A percentile compares a stretch with the other conserved stretches of the same genome.
Evolutionary conservation across 495 filamentous ascomycete genomes (phyloP).

Genomic region (Hyaloscypha variabilis): DNA sequence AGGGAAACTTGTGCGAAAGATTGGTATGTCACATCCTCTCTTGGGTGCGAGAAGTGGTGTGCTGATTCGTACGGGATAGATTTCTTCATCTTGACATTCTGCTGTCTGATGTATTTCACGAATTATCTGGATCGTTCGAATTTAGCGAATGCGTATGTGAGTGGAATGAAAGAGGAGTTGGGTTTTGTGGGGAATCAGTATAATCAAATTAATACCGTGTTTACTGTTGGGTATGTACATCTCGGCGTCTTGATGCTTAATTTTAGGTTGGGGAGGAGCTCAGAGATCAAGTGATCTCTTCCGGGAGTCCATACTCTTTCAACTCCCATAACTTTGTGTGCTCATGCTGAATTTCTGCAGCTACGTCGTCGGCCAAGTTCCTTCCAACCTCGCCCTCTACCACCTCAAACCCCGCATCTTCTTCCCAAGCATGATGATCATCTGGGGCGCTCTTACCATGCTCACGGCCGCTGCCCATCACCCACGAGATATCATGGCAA

Average conservation of each 20-base stretch:
- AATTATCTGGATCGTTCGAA: slow-evolving; percentile 57
- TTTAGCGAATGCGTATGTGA: slow-evolving; percentile 65
- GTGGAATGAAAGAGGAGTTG: slow-evolving; percentile 67
- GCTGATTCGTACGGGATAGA: slow-evolving; percentile 33
- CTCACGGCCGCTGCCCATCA: slow-evolving; percentile 52
- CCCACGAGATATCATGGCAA: slow-evolving; percentile 60
- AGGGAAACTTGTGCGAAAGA: slow-evolving; percentile 51
- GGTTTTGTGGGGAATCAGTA: slow-evolving; percentile 58
- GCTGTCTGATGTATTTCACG: slow-evolving; percentile 54
- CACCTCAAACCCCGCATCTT: slow-evolving; percentile 60
- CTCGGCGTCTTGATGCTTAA: too few relatives aligned
- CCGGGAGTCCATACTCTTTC: too few relatives aligned
- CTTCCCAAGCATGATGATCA: slow-evolving; percentile 61
- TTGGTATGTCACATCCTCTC: slow-evolving; percentile 29
- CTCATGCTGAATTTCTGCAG: slow-evolving; percentile 40
- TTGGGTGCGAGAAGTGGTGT: not conserved
- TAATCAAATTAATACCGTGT: slow-evolving; percentile 58
- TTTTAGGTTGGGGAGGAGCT: too few relatives aligned
- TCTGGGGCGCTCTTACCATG: slow-evolving; percentile 66
- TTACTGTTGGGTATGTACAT: slow-evolving; percentile 28
- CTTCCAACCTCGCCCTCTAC: slow-evolving; percentile 60
- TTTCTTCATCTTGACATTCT: slow-evolving; percentile 68
- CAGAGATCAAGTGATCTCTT: too few relatives aligned
- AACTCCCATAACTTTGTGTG: not conserved
- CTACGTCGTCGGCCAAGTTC: slow-evolving; percentile 63